phyloP scores from a whole-genome alignment of 2,329 filamentous ascomycete genomes.

The Paraconiothyrium brasiliense region DNA sequence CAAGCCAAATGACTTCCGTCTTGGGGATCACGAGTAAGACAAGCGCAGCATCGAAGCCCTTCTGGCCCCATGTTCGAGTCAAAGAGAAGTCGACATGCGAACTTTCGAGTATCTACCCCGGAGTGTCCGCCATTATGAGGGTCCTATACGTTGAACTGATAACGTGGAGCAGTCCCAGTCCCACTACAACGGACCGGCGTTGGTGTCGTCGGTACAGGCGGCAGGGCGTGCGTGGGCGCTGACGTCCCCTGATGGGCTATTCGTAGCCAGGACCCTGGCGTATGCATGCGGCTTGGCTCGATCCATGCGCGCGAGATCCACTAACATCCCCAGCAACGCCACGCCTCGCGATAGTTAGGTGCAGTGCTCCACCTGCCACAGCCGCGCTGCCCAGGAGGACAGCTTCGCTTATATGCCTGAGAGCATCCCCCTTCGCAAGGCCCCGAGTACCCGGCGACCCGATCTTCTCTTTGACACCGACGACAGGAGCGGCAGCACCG shows the following conservation, averaged over 20 bases:
- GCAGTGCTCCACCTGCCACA: constrained; percentile 25
- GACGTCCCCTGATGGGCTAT: constrained; percentile 13
- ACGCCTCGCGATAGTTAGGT: constrained; percentile 22
- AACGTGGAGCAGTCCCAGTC: not conserved
- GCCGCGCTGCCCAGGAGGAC: constrained; percentile 24
- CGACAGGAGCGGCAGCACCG: constrained; percentile 15
- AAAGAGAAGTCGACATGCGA: no score
- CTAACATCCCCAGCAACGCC: constrained; percentile 14
- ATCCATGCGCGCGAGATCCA: constrained; percentile 13
- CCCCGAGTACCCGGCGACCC: constrained; percentile 28
- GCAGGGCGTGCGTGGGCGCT: constrained; percentile 5
- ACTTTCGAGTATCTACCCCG: no score
- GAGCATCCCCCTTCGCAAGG: constrained; percentile 47
- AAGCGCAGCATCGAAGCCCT: not conserved
- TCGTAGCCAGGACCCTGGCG: constrained; percentile 4
- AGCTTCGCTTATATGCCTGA: constrained; percentile 48
- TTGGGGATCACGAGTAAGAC: constrained; percentile 1
- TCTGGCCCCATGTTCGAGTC: not conserved
- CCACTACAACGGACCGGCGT: not conserved
- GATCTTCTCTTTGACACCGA: constrained; percentile 22
- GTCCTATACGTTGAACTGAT: no score
- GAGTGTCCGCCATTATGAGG: no score
- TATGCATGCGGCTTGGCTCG: constrained; percentile 15
- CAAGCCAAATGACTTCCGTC: not conserved
- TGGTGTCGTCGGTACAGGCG: constrained; percentile 7